Evolutionary conservation across 257 asterid genomes (phyloP).

Genomic region (Petrea volubilis): DNA sequence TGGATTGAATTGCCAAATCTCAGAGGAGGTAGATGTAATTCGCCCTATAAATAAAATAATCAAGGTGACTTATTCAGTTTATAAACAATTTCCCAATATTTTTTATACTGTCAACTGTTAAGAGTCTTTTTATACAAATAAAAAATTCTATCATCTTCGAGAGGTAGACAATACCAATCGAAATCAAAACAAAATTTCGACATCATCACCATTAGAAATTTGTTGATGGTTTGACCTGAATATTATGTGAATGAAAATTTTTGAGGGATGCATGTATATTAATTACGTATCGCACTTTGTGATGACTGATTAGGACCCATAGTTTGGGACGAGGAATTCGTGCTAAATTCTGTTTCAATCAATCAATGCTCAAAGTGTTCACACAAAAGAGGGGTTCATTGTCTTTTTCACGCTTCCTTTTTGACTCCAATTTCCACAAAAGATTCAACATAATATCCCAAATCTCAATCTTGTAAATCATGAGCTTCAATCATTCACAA

Average conservation of each 20-base stretch:
- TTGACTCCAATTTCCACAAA: constrained; percentile 2
- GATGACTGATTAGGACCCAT: not conserved
- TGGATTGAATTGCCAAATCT: too few relatives aligned
- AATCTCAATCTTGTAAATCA: not conserved
- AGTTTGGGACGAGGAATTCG: constrained; percentile 2
- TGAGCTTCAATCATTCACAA: not conserved
- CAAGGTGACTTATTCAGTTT: too few relatives aligned
- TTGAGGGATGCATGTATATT: not conserved
- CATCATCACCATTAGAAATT: not conserved
- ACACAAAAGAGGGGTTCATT: not conserved
- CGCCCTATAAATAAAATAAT: too few relatives aligned
- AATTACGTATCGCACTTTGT: not conserved
- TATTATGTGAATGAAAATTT: not conserved
- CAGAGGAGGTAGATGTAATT: too few relatives aligned
- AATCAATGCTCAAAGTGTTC: not conserved
- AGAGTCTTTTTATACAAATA: too few relatives aligned
- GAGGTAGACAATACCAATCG: too few relatives aligned
- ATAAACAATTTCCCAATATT: too few relatives aligned
- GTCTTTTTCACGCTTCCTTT: not conserved
- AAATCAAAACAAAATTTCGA: too few relatives aligned
- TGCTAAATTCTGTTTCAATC: not conserved
- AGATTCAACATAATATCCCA: not conserved
- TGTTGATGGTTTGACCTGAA: not conserved
- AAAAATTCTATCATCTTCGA: too few relatives aligned
- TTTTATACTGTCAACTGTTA: too few relatives aligned